Percentiles rank a stretch among this genome's conserved stretches.
These are phyloP conservation scores for Sugiyamaella mastotermitis DNA, from an alignment of 805 yeast species.

Conservation along the genomic window DNA sequence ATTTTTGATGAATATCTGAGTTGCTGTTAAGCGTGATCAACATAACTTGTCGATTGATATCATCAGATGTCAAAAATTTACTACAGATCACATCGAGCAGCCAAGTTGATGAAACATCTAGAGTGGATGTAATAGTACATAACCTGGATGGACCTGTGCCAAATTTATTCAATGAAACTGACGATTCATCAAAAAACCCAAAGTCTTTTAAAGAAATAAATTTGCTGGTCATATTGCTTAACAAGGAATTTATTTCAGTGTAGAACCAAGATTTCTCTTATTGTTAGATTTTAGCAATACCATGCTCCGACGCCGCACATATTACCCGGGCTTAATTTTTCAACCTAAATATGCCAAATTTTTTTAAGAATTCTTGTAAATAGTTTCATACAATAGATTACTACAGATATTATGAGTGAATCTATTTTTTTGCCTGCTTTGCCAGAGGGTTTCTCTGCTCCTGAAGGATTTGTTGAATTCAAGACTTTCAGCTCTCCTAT, in stretches of 20 bases:
- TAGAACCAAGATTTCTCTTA: no score
- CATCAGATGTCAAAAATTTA: background rate
- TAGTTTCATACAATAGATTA: no score
- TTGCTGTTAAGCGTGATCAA: slow-evolving; percentile 13
- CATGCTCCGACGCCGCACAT: no score
- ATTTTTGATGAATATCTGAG: slow-evolving; percentile 8
- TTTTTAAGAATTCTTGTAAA: no score
- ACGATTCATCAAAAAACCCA: slow-evolving; percentile 10
- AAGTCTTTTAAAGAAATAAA: slow-evolving; percentile 6
- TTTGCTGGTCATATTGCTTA: background rate
- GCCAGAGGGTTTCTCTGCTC: slow-evolving; percentile 23
- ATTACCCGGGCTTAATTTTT: no score
- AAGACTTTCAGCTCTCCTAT: slow-evolving; percentile 27
- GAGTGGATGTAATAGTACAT: slow-evolving; percentile 4
- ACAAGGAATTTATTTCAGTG: no score
- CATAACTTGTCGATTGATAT: slow-evolving; percentile 4
- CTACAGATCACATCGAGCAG: slow-evolving; percentile 12
- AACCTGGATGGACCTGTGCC: background rate
- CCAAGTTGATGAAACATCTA: slow-evolving; percentile 18
- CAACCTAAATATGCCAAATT: no score
- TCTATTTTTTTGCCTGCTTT: slow-evolving; percentile 18
- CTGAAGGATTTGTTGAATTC: slow-evolving; percentile 24
- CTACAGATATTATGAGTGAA: no score
- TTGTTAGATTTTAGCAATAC: no score
- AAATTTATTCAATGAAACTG: background rate